These are phyloP conservation scores for Xylaria grammica DNA, from an alignment of 495 filamentous ascomycete genomes.

Conservation along the genomic window DNA sequence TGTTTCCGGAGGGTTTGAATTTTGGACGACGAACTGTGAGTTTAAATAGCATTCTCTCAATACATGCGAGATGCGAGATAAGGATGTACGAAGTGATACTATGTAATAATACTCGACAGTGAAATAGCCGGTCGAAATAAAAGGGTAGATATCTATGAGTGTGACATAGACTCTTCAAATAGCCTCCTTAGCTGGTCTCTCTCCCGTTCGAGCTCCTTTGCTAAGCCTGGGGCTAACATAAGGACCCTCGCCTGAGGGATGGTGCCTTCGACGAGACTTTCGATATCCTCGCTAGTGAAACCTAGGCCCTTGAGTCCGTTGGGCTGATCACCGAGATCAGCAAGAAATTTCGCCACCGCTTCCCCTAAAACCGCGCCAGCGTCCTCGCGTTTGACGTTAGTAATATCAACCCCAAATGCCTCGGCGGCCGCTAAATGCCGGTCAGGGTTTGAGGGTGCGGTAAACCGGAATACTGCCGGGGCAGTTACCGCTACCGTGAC, in stretches of 20 bases:
- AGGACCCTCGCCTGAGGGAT: conserved; percentile 88
- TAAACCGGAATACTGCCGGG: conserved; percentile 93
- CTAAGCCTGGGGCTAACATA: conserved; percentile 86
- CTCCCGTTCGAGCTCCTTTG: conserved; percentile 69
- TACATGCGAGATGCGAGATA: not conserved
- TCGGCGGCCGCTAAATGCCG: conserved; percentile 89
- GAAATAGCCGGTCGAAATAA: not conserved
- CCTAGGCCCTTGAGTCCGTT: conserved; percentile 82
- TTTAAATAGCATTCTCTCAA: not conserved
- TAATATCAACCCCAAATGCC: conserved; percentile 87
- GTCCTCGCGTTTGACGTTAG: conserved; percentile 80
- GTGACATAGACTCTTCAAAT: conserved; percentile 49
- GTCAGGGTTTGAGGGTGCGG: conserved; percentile 85
- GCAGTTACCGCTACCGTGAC: conserved; percentile 95
- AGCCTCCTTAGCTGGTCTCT: conserved; percentile 53
- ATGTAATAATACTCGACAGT: not conserved
- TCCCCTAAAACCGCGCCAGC: conserved; percentile 87
- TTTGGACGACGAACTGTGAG: not conserved
- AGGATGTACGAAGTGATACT: not conserved
- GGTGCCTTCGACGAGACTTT: conserved; percentile 87
- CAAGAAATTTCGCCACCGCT: conserved; percentile 78
- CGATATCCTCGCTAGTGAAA: conserved; percentile 74
- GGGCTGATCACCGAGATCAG: conserved; percentile 86
- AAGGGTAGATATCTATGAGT: not conserved
- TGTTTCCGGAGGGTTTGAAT: not conserved